These are phyloP conservation scores for Tolypocladium sp. DNA, from an alignment of 2,329 filamentous ascomycete species.

Conservation along the genomic window DNA sequence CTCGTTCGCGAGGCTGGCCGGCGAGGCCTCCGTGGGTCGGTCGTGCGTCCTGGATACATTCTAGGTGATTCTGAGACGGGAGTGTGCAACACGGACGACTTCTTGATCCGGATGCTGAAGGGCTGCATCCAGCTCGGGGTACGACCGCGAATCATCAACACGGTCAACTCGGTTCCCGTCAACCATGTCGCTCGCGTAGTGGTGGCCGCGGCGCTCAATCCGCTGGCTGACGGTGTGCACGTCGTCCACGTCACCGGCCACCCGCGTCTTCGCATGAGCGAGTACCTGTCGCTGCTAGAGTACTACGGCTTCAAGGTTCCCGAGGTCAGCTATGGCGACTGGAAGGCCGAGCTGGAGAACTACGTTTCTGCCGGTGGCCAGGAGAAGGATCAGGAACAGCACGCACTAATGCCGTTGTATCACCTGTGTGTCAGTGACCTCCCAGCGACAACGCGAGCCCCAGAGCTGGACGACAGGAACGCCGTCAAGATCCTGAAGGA, in stretches of 20 bases:
- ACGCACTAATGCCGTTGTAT: constrained; percentile 49
- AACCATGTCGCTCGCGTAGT: constrained; percentile 76
- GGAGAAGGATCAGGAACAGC: constrained; percentile 18
- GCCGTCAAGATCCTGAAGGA: constrained; percentile 53
- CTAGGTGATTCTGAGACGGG: constrained; percentile 64
- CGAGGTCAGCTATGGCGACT: constrained; percentile 56
- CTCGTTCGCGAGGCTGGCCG: constrained; percentile 70
- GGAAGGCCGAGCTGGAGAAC: constrained; percentile 18
- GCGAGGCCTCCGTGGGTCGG: constrained; percentile 64
- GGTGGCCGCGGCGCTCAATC: constrained; percentile 60
- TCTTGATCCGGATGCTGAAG: constrained; percentile 78
- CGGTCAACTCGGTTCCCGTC: constrained; percentile 83
- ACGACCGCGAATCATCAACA: constrained; percentile 72
- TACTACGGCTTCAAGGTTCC: constrained; percentile 66
- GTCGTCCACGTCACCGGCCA: constrained; percentile 75
- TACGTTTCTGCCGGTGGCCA: constrained; percentile 15
- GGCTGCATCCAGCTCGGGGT: constrained; percentile 72
- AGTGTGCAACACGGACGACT: constrained; percentile 76
- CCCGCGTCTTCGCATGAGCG: constrained; percentile 68
- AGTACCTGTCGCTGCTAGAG: constrained; percentile 61
- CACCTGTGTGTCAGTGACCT: constrained; percentile 64
- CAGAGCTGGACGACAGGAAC: constrained; percentile 57
- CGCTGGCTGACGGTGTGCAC: constrained; percentile 36
- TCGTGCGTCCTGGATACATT: constrained; percentile 81
- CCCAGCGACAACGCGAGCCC: constrained; percentile 57